These are phyloP conservation scores for Penicillium lividum DNA, from an alignment of 495 filamentous ascomycete species.

Conservation along the genomic window DNA sequence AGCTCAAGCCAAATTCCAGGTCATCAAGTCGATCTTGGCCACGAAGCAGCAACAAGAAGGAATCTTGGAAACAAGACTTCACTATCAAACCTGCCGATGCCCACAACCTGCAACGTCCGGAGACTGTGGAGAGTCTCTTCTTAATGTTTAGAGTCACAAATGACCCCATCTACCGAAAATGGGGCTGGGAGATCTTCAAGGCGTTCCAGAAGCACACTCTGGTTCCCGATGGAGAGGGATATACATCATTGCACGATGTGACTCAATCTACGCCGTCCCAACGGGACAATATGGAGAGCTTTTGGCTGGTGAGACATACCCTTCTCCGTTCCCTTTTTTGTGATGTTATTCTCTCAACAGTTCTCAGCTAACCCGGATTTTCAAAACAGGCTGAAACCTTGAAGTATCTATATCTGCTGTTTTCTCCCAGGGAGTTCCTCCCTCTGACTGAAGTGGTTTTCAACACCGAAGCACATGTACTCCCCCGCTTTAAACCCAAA, in stretches of 20 bases:
- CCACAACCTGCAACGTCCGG: slow-evolving; percentile 83
- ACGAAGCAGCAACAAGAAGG: slow-evolving; percentile 7
- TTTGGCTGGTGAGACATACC: slow-evolving; percentile 58
- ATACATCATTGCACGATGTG: slow-evolving; percentile 14
- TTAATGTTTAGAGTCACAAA: slow-evolving; percentile 91
- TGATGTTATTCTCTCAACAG: neutral
- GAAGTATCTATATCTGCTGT: slow-evolving; percentile 86
- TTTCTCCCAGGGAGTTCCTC: slow-evolving; percentile 45
- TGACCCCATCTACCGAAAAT: slow-evolving; percentile 74
- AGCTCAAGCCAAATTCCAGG: slow-evolving; percentile 4
- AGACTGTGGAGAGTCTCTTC: slow-evolving; percentile 83
- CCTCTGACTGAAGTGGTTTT: slow-evolving; percentile 8
- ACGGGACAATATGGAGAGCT: slow-evolving; percentile 79
- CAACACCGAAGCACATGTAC: slow-evolving; percentile 7
- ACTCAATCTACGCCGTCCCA: slow-evolving; percentile 15
- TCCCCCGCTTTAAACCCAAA: slow-evolving; percentile 7
- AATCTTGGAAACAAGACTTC: slow-evolving; percentile 50
- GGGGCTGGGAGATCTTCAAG: slow-evolving; percentile 92
- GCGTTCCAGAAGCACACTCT: slow-evolving; percentile 71
- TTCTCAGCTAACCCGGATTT: neutral
- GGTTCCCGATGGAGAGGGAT: slow-evolving; percentile 60
- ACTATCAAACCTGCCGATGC: slow-evolving; percentile 63
- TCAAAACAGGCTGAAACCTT: slow-evolving; percentile 66
- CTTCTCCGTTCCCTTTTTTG: neutral
- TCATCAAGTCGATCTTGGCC: neutral